Base-by-base conservation (phyloP, 106 monocot species). In the Allium fistulosum region DNA sequence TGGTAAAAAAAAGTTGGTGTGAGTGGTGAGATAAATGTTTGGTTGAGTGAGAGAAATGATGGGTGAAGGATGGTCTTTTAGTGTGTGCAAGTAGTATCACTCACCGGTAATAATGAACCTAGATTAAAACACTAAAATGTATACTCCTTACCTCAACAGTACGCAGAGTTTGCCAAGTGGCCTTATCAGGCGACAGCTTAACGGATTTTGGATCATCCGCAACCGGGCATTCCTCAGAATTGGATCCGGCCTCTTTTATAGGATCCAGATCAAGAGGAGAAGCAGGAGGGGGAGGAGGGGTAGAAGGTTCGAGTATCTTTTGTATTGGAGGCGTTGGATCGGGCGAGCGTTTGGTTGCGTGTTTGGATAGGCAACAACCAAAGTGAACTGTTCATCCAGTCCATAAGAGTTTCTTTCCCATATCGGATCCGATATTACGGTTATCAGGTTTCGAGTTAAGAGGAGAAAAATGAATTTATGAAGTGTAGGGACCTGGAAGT, bases 351-450 rank as follows among this genome's bases (percentile, higher is more conserved):
- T 26, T 51, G 17, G 75, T 47, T 47, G 69, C 80, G 79, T 49
- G 57, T 71, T 9, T 26, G 66, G 56, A 13, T 57, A 48, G 22
- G 45, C 37, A 73, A 49, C 46, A 78, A 84, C 92, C 92, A 92
- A 15, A 92, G 66, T 8, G 92, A 82, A 72, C 85, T 88, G 78
- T 92, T 92, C 59, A 92, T 77, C 92, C 92, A 92, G 15, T 92
- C 92, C 15, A 87, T 46, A 85, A 76, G 58, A 72, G 76, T 59
- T 87, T 84, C 79, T 84, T 92, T 65, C 67, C 75, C 87, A 87
- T 75, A 6, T 59, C 11, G 46, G 53, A 46, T 27, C 10, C 61
- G 63, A 8, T 51, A 28, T 28, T 18, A 17, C 15, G 45, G 63
- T 47, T 63, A 28, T 28, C 3, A 3, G 1, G 28, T 28, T 28